Percentiles rank a stretch among this genome's conserved stretches.
Conservation (phyloP, 495 filamentous ascomycete genomes). For the Xylaria grammica region DNA sequence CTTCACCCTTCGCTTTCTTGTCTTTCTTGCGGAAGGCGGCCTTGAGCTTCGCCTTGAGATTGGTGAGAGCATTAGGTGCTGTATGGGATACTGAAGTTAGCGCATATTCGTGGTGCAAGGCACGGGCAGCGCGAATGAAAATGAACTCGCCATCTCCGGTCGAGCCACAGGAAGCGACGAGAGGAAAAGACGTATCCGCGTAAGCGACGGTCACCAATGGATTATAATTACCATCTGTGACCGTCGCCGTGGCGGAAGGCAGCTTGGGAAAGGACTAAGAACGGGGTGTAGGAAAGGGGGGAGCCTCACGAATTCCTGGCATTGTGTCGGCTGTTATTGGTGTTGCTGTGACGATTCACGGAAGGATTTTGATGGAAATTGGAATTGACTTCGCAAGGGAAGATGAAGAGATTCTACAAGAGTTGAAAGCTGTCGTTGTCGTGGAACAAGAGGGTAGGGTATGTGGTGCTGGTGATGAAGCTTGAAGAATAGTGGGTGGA, state of each 20-base stretch:
- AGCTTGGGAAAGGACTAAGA: conserved; percentile 1
- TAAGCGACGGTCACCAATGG: not conserved
- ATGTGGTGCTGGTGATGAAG: conserved; percentile 10
- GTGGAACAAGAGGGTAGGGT: not conserved
- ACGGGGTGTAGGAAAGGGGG: conserved; percentile 8
- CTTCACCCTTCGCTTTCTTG: conserved; percentile 36
- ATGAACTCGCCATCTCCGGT: conserved; percentile 9
- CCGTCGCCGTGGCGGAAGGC: conserved; percentile 2
- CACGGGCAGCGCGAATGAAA: conserved; percentile 1
- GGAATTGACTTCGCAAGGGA: not conserved
- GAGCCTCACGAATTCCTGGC: conserved; percentile 18
- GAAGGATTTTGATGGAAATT: not conserved
- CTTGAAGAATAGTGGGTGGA: conserved; percentile 20
- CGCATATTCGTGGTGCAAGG: conserved; percentile 17
- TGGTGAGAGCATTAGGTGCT: conserved; percentile 42
- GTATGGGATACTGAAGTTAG: conserved; percentile 27
- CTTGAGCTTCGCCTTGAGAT: conserved; percentile 59
- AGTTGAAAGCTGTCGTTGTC: conserved; percentile 1
- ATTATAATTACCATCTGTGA: not conserved
- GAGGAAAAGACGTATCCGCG: not conserved
- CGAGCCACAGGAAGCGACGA: conserved; percentile 4
- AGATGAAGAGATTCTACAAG: conserved; percentile 1
- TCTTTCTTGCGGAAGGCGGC: conserved; percentile 53
- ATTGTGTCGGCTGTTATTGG: conserved; percentile 13
- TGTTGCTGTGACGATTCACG: not conserved